These are phyloP conservation scores for Termitomyces heimii DNA, from an alignment of 768 basidiomycete species.

Conservation along the genomic window DNA sequence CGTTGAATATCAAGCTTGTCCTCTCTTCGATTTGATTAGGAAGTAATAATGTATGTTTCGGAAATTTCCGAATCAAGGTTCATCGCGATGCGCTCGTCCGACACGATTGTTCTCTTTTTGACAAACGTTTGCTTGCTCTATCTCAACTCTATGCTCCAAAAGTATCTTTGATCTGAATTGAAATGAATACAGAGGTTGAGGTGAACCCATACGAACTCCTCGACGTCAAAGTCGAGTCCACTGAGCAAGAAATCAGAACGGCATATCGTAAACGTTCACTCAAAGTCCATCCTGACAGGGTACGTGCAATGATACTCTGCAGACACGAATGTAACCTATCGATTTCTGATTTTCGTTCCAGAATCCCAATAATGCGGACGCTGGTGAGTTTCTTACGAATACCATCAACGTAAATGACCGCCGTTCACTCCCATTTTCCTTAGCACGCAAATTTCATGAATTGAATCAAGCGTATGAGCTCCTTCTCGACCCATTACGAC, in stretches of 20 bases:
- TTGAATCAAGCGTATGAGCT: constrained; percentile 78
- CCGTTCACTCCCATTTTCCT: neutral
- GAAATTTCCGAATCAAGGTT: neutral
- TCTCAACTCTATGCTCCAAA: neutral
- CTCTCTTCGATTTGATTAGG: too few relatives aligned
- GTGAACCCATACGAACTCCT: constrained; percentile 72
- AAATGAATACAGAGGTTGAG: constrained; percentile 44
- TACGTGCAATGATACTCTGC: constrained; percentile 26
- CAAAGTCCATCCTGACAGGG: constrained; percentile 86
- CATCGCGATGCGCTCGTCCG: neutral
- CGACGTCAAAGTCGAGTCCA: constrained; percentile 52
- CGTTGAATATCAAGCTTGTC: too few relatives aligned
- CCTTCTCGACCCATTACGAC: constrained; percentile 72
- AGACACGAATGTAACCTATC: neutral
- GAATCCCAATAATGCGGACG: constrained; percentile 79
- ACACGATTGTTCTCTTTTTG: neutral
- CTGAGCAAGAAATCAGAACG: constrained; percentile 72
- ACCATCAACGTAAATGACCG: neutral
- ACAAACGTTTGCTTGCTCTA: neutral
- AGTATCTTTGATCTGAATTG: neutral
- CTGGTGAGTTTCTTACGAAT: constrained; percentile 36
- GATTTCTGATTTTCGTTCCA: constrained; percentile 19
- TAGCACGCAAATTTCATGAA: constrained; percentile 78
- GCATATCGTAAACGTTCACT: constrained; percentile 76
- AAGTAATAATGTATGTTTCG: neutral